These are phyloP conservation scores for Globisporangium spinosum DNA, from an alignment of 352 stramenopile genomes.

Conservation along the genomic window DNA sequence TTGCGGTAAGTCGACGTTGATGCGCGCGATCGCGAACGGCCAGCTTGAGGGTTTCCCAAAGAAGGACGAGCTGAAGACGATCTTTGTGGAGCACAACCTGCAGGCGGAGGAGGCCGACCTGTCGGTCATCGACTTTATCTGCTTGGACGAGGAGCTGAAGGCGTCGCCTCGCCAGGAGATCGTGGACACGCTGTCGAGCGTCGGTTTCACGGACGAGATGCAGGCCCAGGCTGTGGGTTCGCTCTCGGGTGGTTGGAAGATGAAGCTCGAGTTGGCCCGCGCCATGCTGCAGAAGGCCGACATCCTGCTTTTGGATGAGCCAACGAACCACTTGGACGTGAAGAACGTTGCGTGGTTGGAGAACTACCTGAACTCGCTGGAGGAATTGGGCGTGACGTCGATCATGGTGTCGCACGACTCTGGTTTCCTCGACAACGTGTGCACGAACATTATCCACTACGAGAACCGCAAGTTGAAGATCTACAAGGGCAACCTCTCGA, in stretches of 20 bases:
- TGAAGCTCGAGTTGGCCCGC: slow-evolving; percentile 93
- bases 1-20: slow-evolving; percentile 95
- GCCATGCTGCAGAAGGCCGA: slow-evolving; percentile 95
- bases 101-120: slow-evolving; percentile 88
- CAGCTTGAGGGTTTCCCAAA: slow-evolving; percentile 96
- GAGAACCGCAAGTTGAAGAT: slow-evolving; percentile 90
- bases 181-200: slow-evolving; percentile 85
- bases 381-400: slow-evolving; percentile 79
- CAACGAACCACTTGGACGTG: slow-evolving; percentile 93
- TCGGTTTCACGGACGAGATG: slow-evolving; percentile 94
- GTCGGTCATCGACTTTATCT: slow-evolving; percentile 82
- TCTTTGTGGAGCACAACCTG: slow-evolving; percentile 97
- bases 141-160: slow-evolving; percentile 89
- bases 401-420: slow-evolving; percentile 97
- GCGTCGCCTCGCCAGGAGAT: slow-evolving; percentile 87
- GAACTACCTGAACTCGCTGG: slow-evolving; percentile 87
- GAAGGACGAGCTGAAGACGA: slow-evolving; percentile 91
- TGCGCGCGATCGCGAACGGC: slow-evolving; percentile 95
- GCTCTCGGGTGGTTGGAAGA: slow-evolving; percentile 95
- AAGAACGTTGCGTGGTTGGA: slow-evolving; percentile 92
- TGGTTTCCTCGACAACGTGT: slow-evolving; percentile 97
- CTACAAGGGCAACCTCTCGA: slow-evolving; percentile 85
- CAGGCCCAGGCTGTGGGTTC: slow-evolving; percentile 90
- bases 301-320: slow-evolving; percentile 95
- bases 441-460: slow-evolving; percentile 98